A percentile compares a stretch with the other conserved stretches of the same genome.
These are phyloP conservation scores for Clonostachys rhizophaga DNA, from an alignment of 2,329 filamentous ascomycete species.

Conservation along the genomic window DNA sequence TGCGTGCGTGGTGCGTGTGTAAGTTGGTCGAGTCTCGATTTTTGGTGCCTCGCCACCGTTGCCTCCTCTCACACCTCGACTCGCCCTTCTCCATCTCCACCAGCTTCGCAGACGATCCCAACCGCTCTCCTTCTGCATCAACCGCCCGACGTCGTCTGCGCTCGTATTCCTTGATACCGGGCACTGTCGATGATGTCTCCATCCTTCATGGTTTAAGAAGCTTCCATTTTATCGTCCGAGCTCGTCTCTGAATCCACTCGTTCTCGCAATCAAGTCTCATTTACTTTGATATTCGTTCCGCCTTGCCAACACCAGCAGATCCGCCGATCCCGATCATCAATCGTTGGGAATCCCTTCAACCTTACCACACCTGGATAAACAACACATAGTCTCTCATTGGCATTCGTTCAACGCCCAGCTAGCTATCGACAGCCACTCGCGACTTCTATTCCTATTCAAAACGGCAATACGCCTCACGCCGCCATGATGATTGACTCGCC, in stretches of 20 bases:
- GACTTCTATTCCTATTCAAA: not conserved
- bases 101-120: slow-evolving; percentile 3
- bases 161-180: slow-evolving; percentile 9
- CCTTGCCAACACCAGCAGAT: no score
- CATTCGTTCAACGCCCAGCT: not conserved
- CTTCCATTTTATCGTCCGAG: slow-evolving; percentile 23
- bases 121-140: slow-evolving; percentile 1
- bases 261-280: slow-evolving; percentile 11
- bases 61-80: slow-evolving; percentile 1
- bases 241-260: slow-evolving; percentile 43
- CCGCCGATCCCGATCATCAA: no score
- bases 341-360: no score
- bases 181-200: slow-evolving; percentile 26
- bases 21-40: not conserved
- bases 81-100: not conserved
- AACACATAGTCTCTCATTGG: no score
- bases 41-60: not conserved
- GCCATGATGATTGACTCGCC: not conserved
- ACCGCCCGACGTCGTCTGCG: not conserved
- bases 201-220: slow-evolving; percentile 18
- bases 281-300: no score
- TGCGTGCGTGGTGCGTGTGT: not conserved
- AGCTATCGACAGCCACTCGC: not conserved
- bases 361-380: no score
- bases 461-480: not conserved